Evolutionary conservation across 176 grass and related monocot species (phyloP).

Genomic region (Avena atlantica): DNA sequence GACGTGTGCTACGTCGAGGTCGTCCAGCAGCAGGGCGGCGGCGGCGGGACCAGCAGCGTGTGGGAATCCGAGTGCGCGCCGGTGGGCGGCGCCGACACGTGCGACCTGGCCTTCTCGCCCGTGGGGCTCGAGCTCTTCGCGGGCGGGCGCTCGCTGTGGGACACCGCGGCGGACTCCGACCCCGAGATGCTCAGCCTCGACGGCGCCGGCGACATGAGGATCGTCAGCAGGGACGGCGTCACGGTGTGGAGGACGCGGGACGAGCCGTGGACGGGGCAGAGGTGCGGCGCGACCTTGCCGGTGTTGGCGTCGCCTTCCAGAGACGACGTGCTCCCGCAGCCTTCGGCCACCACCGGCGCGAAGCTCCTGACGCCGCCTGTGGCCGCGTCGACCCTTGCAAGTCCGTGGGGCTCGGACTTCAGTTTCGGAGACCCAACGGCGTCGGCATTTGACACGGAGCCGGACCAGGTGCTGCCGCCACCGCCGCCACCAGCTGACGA

Average conservation of each 20-base stretch:
- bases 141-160: slow-evolving; percentile 59
- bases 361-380: slow-evolving; percentile 45
- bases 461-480: slow-evolving; percentile 23
- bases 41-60: slow-evolving; percentile 2
- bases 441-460: slow-evolving; percentile 25
- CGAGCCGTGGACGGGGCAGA: slow-evolving; percentile 52
- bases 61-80: slow-evolving; percentile 66
- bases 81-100: slow-evolving; percentile 45
- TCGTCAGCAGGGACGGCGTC: slow-evolving; percentile 46
- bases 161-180: slow-evolving; percentile 49
- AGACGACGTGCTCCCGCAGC: background rate
- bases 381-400: slow-evolving; percentile 17
- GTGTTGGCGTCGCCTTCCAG: background rate
- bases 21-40: slow-evolving; percentile 28
- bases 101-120: slow-evolving; percentile 57
- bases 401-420: slow-evolving; percentile 33
- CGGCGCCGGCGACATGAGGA: slow-evolving; percentile 54
- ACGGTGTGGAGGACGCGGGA: slow-evolving; percentile 51
- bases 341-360: background rate
- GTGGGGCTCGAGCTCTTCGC: slow-evolving; percentile 65
- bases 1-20: slow-evolving; percentile 60
- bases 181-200: slow-evolving; percentile 47
- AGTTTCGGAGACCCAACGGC: slow-evolving; percentile 36
- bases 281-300: slow-evolving; percentile 44
- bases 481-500: background rate